phyloP scores from a whole-genome alignment of 169 alveolate genomes.

The Eimeria sp. region DNA sequence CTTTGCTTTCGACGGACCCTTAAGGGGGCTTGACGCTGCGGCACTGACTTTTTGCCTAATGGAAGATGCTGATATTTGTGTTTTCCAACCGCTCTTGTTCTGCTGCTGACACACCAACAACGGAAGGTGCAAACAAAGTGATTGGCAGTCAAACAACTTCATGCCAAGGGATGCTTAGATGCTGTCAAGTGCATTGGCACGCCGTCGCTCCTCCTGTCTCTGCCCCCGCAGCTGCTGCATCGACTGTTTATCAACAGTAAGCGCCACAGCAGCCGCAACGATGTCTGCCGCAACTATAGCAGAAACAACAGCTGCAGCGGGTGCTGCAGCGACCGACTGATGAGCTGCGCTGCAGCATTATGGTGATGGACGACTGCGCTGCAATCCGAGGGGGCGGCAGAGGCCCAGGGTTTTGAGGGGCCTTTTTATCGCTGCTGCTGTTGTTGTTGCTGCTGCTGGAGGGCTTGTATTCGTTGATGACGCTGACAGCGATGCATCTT shows the following conservation, averaged over 20 bases:
- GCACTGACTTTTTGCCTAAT: too few species aligned
- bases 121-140: background rate
- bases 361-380: slow-evolving; percentile 44
- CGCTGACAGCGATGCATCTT: background rate
- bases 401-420: slow-evolving; percentile 38
- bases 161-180: background rate
- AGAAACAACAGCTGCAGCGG: background rate
- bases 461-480: background rate
- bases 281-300: background rate
- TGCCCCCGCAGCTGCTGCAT: background rate
- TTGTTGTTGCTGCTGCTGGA: slow-evolving; percentile 1
- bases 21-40: background rate
- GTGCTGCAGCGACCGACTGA: background rate
- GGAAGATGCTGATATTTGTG: too few species aligned
- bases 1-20: background rate
- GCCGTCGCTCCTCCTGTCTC: background rate
- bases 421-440: background rate
- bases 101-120: background rate
- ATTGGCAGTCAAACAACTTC: background rate
- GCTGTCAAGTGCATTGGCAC: background rate
- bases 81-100: too few species aligned
- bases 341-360: background rate
- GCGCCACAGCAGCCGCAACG: slow-evolving; percentile 3
- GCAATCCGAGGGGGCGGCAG: slow-evolving; percentile 39
- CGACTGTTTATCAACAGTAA: background rate